These are phyloP conservation scores for Candida insectalens DNA, from an alignment of 805 yeast species.

Conservation along the genomic window DNA sequence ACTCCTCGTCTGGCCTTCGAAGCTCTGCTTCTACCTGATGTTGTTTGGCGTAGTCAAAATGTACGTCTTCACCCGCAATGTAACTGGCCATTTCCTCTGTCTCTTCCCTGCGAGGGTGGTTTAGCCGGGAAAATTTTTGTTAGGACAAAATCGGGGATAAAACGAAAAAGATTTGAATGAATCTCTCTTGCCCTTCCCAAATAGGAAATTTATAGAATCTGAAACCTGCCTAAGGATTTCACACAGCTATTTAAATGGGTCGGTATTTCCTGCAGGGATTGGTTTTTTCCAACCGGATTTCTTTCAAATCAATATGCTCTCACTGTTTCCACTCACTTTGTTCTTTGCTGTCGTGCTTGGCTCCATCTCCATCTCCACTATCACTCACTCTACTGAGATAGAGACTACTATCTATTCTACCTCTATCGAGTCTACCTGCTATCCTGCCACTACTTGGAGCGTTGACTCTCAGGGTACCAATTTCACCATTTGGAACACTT, in stretches of 20 bases:
- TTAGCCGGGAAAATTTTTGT: not conserved
- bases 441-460: conserved; percentile 1
- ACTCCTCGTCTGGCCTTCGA: conserved; percentile 49
- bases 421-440: not conserved
- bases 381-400: not conserved
- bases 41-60: conserved; percentile 13
- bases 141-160: not conserved
- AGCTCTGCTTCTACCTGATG: conserved; percentile 32
- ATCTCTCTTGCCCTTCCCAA: no score
- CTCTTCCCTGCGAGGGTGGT: no score
- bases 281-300: no score
- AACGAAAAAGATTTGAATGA: no score
- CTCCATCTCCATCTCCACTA: not conserved
- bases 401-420: conserved; percentile 1
- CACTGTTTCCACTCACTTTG: no score
- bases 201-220: no score
- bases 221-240: no score
- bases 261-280: no score
- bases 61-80: conserved; percentile 16
- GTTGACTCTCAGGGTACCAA: not conserved
- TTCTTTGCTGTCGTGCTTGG: not conserved
- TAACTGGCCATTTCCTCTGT: conserved; percentile 4
- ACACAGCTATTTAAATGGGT: no score
- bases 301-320: no score
- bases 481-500: conserved; percentile 1